Base-by-base conservation (phyloP, 768 basidiomycete genomes). In the Harrya chromipes region DNA sequence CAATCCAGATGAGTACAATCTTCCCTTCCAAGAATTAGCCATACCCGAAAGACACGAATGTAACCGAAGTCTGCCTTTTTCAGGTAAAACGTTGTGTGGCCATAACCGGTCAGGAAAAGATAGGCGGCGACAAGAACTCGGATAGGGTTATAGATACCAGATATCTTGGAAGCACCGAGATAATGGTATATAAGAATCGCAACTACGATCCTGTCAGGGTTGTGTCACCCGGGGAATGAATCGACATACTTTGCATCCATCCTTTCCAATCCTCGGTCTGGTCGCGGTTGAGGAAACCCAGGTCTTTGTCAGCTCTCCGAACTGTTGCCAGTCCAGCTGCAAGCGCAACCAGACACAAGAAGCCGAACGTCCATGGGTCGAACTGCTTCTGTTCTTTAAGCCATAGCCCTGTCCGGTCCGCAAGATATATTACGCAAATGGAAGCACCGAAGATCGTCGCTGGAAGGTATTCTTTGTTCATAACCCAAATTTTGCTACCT, bases 221-320 rank as follows among this genome's bases (percentile, higher is more conserved):
- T 24, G 19, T 16, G 23, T 41, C 43, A 29, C 11, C n/a, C 35
- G 6, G 41, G 21, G 12, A 43, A 26, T 37, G 31, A 38, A 43
- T 23, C 17, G 6, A 67, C 86, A 48, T 61, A 91, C 91, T 76
- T 74, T 97, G 93, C 93, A 97, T 97, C 93, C 93, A 97, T 4
- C 93, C 93, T 68, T 95, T 95, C 93, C 93, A 97, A 69, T 97
- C 93, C 57, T 97, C 91, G 1, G 92, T 95, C 67, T 95, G 91
- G 43, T 94, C 90, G 49, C 93, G 78, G 61, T 92, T 94, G 58
- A 97, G 72, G 69, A 94, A 90, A 0, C 93, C 93, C 44, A 87
- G 69, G 61, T 97, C 91, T 60, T 86, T 90, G 56, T 90, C 90
- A 16, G 77, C 78, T 17, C 79, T 78, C 62, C 82, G 84, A 55